Evolutionary conservation across 2,329 filamentous ascomycete genomes (phyloP), one percentile per base, ranked within the genome.

Genomic region (Botrytis galanthina): DNA sequence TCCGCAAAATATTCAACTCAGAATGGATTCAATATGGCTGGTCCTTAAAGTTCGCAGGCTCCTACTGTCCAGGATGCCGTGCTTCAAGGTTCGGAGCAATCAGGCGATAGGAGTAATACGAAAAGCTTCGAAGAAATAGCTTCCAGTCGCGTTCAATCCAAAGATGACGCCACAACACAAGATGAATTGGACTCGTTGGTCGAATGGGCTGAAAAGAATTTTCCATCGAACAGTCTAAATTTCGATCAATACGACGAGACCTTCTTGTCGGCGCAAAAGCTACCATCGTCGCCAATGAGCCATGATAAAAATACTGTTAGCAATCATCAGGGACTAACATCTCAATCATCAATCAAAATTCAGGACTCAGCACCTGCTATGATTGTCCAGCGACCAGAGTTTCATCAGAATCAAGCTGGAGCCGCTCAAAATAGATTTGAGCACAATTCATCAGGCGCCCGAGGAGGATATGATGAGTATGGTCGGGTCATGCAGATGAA

Each of bases 221-320:
- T 0, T 16, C 0, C 6, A 4, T 1, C 39, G 20, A 12, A 1
- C 14, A n/a, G 4, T 54, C 1, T 14, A 4, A 32, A 12, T 18
- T 44, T 46, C 9, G 4, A 20, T 46, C 4, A 32, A 44, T 64
- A 64, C 39, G 39, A 46, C 5, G 14, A 32, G 46, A 5, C 8
- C 2, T 64, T 9, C 12, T 12, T 10, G 9, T 22, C 37, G 3
- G 26, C 9, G 39, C 46, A 51, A 12, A 51, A 1, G 6, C 9
- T 32, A 29, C n/a, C 9, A 20, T 29, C 18, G 9, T 20, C n/a
- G 9, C 61, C 4, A 5, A 46, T 26, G 18, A 29, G 46, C 18
- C 26, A 32, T 7, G 42, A 63, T 29, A 3, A 20, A 16, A 4
- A 22, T 32, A 26, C 3, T 14, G 12, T 2, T 12, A n/a, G n/a